phyloP scores from a whole-genome alignment of 75 land plant species.

The Selaginella tamariscina region DNA sequence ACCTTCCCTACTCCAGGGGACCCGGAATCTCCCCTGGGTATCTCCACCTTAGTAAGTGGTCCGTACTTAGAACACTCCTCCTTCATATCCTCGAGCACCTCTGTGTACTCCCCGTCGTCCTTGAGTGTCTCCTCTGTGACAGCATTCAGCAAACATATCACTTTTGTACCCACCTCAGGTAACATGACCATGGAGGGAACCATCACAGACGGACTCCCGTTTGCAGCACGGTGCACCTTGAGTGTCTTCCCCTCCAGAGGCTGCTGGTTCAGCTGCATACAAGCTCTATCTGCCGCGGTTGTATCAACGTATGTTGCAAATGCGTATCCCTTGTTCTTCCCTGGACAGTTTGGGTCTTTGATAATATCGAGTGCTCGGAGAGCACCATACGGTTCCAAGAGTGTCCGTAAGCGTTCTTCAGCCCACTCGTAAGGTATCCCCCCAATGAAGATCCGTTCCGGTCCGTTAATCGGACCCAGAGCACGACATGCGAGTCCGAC shows the following conservation, averaged over 20 bases:
- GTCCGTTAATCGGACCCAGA: background rate
- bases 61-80: slow-evolving; percentile 71
- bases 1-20: background rate
- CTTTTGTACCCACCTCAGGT: background rate
- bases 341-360: background rate
- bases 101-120: slow-evolving; percentile 60
- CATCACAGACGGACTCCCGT: background rate
- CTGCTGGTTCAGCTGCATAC: background rate
- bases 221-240: background rate
- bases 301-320: background rate
- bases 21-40: background rate
- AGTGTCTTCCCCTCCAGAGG: background rate
- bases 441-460: background rate
- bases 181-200: background rate
- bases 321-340: background rate
- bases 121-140: slow-evolving; percentile 42
- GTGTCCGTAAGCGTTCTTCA: background rate
- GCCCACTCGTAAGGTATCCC: background rate
- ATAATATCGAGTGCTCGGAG: background rate
- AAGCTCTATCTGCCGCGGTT: background rate
- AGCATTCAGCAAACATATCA: slow-evolving; percentile 25
- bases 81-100: slow-evolving; percentile 68
- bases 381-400: background rate
- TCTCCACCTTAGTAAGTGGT: background rate
- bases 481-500: background rate